phyloP scores from a whole-genome alignment of 345 rosid genomes.

The Eucalyptus sideroxylon region DNA sequence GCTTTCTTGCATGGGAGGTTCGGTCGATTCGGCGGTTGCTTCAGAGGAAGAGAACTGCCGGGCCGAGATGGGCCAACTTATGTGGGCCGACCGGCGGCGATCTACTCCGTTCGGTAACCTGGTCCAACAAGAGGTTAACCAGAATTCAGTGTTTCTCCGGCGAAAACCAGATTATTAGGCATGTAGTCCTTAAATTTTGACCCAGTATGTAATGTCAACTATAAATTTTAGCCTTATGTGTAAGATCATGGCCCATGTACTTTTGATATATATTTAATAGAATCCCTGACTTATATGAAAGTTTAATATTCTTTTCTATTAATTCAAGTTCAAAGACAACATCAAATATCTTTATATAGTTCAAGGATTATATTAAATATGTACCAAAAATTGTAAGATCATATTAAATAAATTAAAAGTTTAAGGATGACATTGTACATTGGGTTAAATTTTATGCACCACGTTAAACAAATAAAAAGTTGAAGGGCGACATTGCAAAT shows the following conservation, averaged over 20 bases:
- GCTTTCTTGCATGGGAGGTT: background rate
- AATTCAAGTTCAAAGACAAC: accelerated
- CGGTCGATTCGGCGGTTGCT: background rate
- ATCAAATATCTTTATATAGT: too few species aligned
- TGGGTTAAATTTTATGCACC: accelerated
- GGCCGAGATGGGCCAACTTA: background rate
- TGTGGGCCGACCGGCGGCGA: background rate
- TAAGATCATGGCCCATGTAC: accelerated
- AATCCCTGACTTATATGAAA: accelerated
- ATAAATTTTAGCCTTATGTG: too few species aligned
- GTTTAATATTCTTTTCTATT: accelerated
- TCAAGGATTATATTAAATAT: too few species aligned
- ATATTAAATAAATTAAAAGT: accelerated
- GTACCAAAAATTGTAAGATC: accelerated
- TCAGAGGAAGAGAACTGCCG: background rate
- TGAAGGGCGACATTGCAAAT: accelerated
- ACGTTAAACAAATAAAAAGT: accelerated
- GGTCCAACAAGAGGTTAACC: background rate
- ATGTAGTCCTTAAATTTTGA: background rate
- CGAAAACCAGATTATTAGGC: accelerated
- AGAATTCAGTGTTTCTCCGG: background rate
- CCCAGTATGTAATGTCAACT: accelerated
- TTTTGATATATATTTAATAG: accelerated
- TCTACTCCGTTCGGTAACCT: background rate
- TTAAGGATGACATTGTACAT: accelerated